Evolutionary conservation across 129 eudicot genomes (phyloP).

Genomic region (Escallonia herrerae): DNA sequence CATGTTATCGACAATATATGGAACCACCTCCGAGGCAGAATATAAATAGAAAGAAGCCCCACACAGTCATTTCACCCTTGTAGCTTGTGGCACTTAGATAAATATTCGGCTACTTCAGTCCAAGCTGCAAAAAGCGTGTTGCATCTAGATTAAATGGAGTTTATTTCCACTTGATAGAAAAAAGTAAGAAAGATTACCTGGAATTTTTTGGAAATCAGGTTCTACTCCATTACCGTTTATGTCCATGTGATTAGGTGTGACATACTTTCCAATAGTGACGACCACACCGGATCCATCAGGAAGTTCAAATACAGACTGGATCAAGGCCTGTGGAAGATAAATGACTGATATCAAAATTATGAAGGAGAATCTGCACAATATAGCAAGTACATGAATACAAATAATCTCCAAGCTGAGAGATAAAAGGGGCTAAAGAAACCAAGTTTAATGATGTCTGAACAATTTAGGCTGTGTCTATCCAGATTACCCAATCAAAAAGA

Average conservation of each 20-base stretch:
- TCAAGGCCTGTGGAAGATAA: constrained; percentile 46
- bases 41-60: not conserved
- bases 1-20: too few relatives aligned
- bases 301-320: constrained; percentile 92
- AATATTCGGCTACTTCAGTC: constrained; percentile 47
- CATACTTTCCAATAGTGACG: constrained; percentile 91
- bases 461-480: not conserved
- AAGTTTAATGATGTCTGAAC: not conserved
- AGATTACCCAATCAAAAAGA: not conserved
- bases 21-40: not conserved
- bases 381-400: not conserved
- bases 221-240: constrained; percentile 91
- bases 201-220: constrained; percentile 71
- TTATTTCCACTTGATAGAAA: not conserved
- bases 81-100: constrained; percentile 60
- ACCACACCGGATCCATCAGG: constrained; percentile 97
- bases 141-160: constrained; percentile 4
- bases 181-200: constrained; percentile 30
- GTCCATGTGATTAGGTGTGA: constrained; percentile 82
- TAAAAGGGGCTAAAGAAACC: not conserved
- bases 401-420: too few relatives aligned
- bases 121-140: constrained; percentile 44
- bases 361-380: not conserved
- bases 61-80: constrained; percentile 18
- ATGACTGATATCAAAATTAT: not conserved